Evolutionary conservation across 495 filamentous ascomycete genomes (phyloP), one percentile per base, ranked within the genome.

Genomic region (Penicillium canariense): DNA sequence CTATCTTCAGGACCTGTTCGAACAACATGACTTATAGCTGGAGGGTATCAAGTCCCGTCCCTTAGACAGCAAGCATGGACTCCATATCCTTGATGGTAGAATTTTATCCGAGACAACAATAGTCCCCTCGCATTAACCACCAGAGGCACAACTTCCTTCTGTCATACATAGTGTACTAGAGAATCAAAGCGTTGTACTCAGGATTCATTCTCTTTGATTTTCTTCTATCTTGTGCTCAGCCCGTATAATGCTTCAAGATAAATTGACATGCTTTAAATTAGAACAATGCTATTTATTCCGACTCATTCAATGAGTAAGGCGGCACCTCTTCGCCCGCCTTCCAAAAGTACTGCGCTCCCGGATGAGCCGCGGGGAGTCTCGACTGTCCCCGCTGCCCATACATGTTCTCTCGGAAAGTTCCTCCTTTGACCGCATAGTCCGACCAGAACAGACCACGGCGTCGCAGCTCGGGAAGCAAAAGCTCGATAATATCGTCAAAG

Each of bases 401-500:
- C 50, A 66, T 73, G 56, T 66, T 78, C 66, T 82, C 79, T 4
- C 79, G 60, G 40, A 73, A 70, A 15, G 77, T 77, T 0, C 70
- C 77, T 9, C 77, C 74, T 28, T 67, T 56, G 15, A 75, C 73
- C 22, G 65, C 73, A 62, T 75, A 75, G 20, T 77, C 77, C 0
- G 66, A 57, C 64, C 75, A 74, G 55, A 81, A 79, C 45, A 81
- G 47, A 6, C 77, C 76, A 25, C 79, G 61, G 12, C 66, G 52
- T 50, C 67, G 72, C 58, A 81, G 35, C 68, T 80, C 68, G n/a
- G 77, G 70, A 17, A 75, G 26, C 50, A 75, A 56, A 30, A 75
- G 59, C 49, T 79, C 73, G 50, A 83, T 77, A n/a, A 86, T 72
- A 66, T 86, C 84, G 47, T 81, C 74, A 69, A 88, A 88, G 0